Evolutionary conservation across 202 grass and related monocot species (phyloP), one percentile per base, ranked within the genome.

Genomic region (Dendrocalamus latiflorus): DNA sequence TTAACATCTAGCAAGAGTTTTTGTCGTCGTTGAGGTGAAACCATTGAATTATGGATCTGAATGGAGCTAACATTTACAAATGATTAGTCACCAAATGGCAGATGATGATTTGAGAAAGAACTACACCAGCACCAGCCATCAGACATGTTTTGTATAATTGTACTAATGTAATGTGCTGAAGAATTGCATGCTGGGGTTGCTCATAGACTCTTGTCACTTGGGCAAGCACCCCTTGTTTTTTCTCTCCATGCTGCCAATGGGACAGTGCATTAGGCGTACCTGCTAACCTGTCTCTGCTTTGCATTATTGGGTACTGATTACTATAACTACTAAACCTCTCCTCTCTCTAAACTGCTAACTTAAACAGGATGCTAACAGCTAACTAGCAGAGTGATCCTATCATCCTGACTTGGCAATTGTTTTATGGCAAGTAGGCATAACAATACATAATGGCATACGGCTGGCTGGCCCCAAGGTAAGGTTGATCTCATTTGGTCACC

Each of bases 261-360:
- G 85, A 76, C 72, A 57, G 36, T 87, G 88, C 75, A 86, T 83
- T 80, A 83, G 80, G 84, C 74, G 68, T 83, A 83, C 84, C 84
- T 75, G 80, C 79, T 86, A 78, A 64, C 45, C 72, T 7, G 12
- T 89, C 72, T 77, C 72, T 56, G 77, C 4, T 9, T 47, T 56
- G 51, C 61, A 90, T 90, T 60, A 90, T 90, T 86, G 84, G 80
- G 33, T 54, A 77, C n/a, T n/a, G n/a, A n/a, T n/a, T n/a, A n/a
- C 70, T 48, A 36, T 21, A 14, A 16, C 55, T 53, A 81, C 20
- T 55, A n/a, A 21, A 21, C 17, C 12, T 44, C 36, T 78, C 61
- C 51, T n/a, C n/a, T n/a, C n/a, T n/a, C n/a, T n/a, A n/a, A n/a
- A n/a, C 57, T 30, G 30, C 66, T 26, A 21, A 60, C 75, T 70